Evolutionary conservation across 2,329 filamentous ascomycete species (phyloP).

Genomic region (Eurotiales sp.): DNA sequence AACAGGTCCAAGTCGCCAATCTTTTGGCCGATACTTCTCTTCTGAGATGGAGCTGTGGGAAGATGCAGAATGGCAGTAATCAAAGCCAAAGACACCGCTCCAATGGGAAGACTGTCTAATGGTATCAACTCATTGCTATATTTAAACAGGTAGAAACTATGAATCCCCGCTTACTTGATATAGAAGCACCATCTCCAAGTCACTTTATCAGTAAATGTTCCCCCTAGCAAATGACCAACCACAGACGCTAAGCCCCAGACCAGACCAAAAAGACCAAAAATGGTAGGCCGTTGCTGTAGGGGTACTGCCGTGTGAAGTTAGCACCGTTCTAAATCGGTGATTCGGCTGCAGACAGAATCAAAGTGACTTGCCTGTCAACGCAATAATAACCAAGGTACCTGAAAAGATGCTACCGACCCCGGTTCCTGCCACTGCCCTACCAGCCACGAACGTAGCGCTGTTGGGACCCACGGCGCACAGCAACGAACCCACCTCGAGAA

Average conservation of each 20-base stretch:
- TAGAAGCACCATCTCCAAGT: slow-evolving; percentile 45
- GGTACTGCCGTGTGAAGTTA: background rate
- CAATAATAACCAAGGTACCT: slow-evolving; percentile 27
- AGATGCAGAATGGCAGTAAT: slow-evolving; percentile 14
- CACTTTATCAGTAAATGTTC: slow-evolving; percentile 44
- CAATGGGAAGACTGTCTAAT: slow-evolving; percentile 32
- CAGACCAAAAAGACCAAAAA: slow-evolving; percentile 45
- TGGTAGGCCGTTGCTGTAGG: slow-evolving; percentile 7
- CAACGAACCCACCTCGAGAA: slow-evolving; percentile 41
- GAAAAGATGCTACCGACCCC: slow-evolving; percentile 31
- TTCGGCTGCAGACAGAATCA: background rate
- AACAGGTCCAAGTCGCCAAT: no score
- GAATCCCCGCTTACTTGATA: slow-evolving; percentile 43
- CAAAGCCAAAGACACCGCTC: slow-evolving; percentile 21
- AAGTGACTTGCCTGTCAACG: slow-evolving; percentile 8
- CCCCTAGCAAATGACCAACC: slow-evolving; percentile 46
- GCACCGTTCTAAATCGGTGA: background rate
- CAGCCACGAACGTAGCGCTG: slow-evolving; percentile 34
- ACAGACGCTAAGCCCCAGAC: slow-evolving; percentile 50
- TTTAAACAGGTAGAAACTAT: background rate
- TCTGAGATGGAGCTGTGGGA: no score
- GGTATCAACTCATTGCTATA: slow-evolving; percentile 5
- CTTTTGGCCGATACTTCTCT: no score
- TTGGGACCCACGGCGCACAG: slow-evolving; percentile 37
- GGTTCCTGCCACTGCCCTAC: slow-evolving; percentile 34